phyloP scores from a whole-genome alignment of 306 rosid genomes.

The Betula pendula region DNA sequence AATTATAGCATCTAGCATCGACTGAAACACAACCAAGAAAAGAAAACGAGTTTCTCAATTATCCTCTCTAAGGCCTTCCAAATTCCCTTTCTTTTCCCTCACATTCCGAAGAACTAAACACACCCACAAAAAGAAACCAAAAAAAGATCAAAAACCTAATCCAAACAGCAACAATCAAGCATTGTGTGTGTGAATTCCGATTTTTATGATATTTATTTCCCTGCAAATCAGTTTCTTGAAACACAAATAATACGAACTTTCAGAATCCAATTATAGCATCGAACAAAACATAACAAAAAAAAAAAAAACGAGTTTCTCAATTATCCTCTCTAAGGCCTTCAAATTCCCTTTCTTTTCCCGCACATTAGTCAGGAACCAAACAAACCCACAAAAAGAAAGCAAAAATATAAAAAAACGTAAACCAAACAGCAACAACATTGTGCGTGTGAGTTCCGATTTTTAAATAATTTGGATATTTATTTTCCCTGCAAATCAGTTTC shows the following conservation, averaged over 20 bases:
- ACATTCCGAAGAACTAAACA: not conserved
- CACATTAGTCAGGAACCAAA: not conserved
- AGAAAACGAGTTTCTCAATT: not conserved
- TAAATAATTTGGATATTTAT: not conserved
- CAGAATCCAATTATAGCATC: not conserved
- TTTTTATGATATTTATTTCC: not conserved
- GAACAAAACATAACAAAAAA: not conserved
- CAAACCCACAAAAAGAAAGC: not conserved
- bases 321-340: not conserved
- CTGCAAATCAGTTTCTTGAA: not conserved
- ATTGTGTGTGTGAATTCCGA: not conserved
- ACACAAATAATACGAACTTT: not conserved
- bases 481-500: not conserved
- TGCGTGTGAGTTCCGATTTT: not conserved
- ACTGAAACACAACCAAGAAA: too few species aligned
- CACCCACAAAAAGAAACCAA: not conserved
- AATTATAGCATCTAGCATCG: too few species aligned
- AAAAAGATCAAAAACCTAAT: not conserved
- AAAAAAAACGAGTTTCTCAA: not conserved
- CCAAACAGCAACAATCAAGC: not conserved
- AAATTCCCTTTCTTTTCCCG: not conserved
- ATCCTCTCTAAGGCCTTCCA: not conserved
- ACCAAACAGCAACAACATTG: not conserved
- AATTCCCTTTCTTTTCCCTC: not conserved
- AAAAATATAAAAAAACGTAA: not conserved